Percentiles rank a stretch among this genome's conserved stretches.
phyloP scores from a whole-genome alignment of 1,139 yeast genomes.

The Casaregolazyma suthepensis region DNA sequence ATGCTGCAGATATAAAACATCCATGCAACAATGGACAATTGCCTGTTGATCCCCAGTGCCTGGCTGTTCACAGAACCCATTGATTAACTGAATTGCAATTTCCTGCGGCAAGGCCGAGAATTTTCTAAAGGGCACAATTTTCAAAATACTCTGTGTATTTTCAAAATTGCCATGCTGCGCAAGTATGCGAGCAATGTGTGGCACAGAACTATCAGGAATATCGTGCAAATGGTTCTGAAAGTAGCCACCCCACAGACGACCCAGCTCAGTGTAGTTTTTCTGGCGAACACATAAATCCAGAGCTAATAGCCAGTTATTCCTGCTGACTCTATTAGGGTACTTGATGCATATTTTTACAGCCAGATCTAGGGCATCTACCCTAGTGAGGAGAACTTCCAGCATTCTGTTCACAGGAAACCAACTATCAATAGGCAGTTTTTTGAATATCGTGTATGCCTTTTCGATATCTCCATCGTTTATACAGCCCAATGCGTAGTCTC shows the following conservation, averaged over 20 bases:
- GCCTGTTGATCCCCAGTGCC: background rate
- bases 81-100: background rate
- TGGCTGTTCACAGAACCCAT: background rate
- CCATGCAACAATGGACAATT: background rate
- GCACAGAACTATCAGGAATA: background rate
- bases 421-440: background rate
- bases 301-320: background rate
- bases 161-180: background rate
- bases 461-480: slow-evolving; percentile 10
- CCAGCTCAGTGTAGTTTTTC: background rate
- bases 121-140: background rate
- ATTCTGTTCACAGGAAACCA: slow-evolving; percentile 4
- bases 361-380: slow-evolving; percentile 1
- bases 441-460: background rate
- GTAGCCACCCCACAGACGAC: background rate
- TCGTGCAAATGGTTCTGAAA: background rate
- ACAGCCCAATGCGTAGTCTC: slow-evolving; percentile 5
- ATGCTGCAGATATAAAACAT: background rate
- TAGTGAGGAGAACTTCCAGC: background rate
- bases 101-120: background rate
- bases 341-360: background rate
- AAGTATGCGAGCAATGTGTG: background rate
- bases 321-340: background rate
- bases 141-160: background rate
- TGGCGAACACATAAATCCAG: background rate